A percentile compares a stretch with the other conserved stretches of the same genome.
phyloP scores from a whole-genome alignment of 352 stramenopile genomes.

The Globisporangium apiculatum region DNA sequence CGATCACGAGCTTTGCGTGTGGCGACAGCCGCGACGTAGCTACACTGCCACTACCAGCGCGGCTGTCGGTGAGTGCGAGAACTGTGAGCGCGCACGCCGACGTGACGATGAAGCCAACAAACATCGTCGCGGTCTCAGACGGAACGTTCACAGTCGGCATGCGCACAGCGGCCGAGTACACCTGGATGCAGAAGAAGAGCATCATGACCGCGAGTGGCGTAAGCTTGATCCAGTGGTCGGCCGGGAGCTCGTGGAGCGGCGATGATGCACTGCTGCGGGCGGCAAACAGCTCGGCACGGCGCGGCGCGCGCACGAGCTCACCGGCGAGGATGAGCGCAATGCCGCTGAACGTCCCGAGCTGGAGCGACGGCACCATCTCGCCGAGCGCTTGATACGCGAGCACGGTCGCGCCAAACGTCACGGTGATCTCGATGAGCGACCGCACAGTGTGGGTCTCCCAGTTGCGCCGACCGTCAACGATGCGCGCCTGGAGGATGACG shows the following conservation, averaged over 20 bases:
- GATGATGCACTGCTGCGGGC: conserved; percentile 10
- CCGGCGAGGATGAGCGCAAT: conserved; percentile 47
- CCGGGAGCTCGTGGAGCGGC: conserved; percentile 23
- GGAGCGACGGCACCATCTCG: conserved; percentile 61
- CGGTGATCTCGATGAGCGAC: conserved; percentile 52
- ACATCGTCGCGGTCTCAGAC: conserved; percentile 26
- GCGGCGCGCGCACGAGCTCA: conserved; percentile 28
- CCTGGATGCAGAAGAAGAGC: conserved; percentile 50
- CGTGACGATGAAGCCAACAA: conserved; percentile 42
- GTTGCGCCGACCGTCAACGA: conserved; percentile 59
- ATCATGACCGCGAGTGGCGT: conserved; percentile 57
- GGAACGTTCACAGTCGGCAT: conserved; percentile 23
- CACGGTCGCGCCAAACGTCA: conserved; percentile 47
- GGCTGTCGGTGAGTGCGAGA: conserved; percentile 36
- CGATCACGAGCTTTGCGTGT: conserved; percentile 23
- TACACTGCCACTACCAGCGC: conserved; percentile 5
- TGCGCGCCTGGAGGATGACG: conserved; percentile 60
- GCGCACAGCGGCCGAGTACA: conserved; percentile 35
- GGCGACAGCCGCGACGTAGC: conserved; percentile 28
- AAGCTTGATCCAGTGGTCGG: conserved; percentile 77
- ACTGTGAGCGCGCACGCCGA: conserved; percentile 37
- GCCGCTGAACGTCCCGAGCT: conserved; percentile 62
- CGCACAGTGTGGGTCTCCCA: conserved; percentile 54
- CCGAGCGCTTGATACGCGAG: conserved; percentile 47
- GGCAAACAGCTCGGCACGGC: no score